Evolutionary conservation across 2,329 filamentous ascomycete species (phyloP), one percentile per base, ranked within the genome.

Genomic region (Tolypocladium endophyticum): DNA sequence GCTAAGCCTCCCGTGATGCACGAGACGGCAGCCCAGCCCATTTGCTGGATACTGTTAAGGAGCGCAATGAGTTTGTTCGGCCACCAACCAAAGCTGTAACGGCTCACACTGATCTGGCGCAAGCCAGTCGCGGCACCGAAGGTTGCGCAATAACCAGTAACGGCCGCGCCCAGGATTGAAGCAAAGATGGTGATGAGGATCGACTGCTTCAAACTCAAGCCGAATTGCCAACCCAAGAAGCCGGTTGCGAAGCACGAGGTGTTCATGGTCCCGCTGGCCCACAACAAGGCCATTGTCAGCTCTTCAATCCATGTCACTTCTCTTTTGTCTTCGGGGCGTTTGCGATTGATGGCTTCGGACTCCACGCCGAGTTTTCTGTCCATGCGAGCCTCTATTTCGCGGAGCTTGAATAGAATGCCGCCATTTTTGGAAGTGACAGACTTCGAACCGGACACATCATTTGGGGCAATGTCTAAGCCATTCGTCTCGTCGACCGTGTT

Each of bases 191-290:
- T 76, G 58, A 80, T 76, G 59, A 73, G 62, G 56, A 81, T 73
- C 20, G 72, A 70, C 63, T 79, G 76, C 54, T 68, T 68, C 35
- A 82, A 66, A 45, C 73, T 74, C 30, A 82, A 66, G 8, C 78
- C 79, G 39, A 81, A 73, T 61, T 80, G 73, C 70, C 72, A 74
- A 9, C 80, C 79, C 56, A 82, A 67, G 60, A 82, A 80, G 12
- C 80, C 80, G 0, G 78, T 79, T 2, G 77, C 72, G 60, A 82
- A 81, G 65, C 78, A 81, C 43, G 74, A 76, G 33, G 77, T 73
- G 65, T 81, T 81, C 74, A 81, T 77, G 1, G 77, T 81, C 12
- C 74, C 76, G 53, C 73, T 77, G 25, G 79, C 78, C 80, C 80
- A 82, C 60, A 82, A 71, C 60, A 80, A 67, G 14, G 77, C 79